Evolutionary conservation across 805 yeast genomes (phyloP).

Genomic region (Wickerhamiella brachini): DNA sequence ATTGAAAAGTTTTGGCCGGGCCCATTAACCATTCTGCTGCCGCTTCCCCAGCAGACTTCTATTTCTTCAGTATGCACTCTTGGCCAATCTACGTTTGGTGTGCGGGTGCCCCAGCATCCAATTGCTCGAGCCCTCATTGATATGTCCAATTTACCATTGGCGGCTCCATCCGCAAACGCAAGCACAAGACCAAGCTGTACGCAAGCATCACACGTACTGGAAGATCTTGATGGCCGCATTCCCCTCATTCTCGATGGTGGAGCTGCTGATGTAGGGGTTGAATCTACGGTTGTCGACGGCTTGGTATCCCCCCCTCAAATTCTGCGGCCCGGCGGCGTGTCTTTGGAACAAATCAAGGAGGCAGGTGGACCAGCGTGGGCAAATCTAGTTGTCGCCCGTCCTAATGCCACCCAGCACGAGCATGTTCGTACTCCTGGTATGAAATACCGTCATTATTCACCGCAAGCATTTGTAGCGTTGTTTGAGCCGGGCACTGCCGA

Average conservation of each 20-base stretch:
- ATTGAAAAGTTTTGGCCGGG: conserved; percentile 86
- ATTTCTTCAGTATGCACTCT: conserved; percentile 73
- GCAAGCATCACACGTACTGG: conserved; percentile 66
- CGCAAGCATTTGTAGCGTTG: conserved; percentile 66
- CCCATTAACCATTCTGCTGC: conserved; percentile 76
- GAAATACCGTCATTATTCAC: conserved; percentile 94
- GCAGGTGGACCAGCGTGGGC: conserved; percentile 62
- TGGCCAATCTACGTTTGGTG: conserved; percentile 81
- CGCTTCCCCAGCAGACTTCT: conserved; percentile 27
- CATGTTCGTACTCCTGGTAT: conserved; percentile 89
- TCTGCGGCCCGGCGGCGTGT: conserved; percentile 87
- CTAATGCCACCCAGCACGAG: conserved; percentile 39
- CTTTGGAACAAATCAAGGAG: conserved; percentile 55
- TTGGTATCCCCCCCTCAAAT: conserved; percentile 71
- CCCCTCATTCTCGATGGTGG: conserved; percentile 91
- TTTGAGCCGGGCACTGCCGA: conserved; percentile 36
- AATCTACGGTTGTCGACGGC: conserved; percentile 90
- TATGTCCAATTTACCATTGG: conserved; percentile 73
- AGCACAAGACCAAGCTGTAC: conserved; percentile 95
- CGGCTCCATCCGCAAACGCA: conserved; percentile 97
- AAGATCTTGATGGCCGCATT: conserved; percentile 65
- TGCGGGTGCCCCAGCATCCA: conserved; percentile 74
- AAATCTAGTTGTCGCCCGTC: conserved; percentile 43
- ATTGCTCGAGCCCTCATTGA: conserved; percentile 85
- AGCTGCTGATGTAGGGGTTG: conserved; percentile 74